Conservation (phyloP, 139 green algal species). For the Tetraselmis striata region DNA sequence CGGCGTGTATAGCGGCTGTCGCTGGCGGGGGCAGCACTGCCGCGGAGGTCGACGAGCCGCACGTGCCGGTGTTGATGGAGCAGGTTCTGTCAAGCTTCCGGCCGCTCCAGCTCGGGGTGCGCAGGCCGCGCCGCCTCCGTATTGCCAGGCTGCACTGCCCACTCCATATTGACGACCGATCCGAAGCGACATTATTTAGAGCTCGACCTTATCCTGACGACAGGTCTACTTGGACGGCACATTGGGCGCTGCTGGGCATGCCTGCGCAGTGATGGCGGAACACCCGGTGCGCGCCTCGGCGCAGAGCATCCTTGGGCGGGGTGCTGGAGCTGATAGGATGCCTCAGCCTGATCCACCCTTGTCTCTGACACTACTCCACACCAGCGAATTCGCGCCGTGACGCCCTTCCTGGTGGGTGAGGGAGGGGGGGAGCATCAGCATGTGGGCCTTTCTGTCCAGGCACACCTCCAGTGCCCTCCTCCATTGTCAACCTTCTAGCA, state of each 20-base stretch:
- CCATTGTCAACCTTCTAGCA: too few species aligned
- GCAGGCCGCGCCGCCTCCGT: not conserved
- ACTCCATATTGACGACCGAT: too few species aligned
- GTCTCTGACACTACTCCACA: too few species aligned
- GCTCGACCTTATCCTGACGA: not conserved
- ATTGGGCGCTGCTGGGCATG: conserved; percentile 80
- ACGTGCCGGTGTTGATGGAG: conserved; percentile 56
- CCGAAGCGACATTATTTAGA: not conserved
- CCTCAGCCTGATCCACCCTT: too few species aligned
- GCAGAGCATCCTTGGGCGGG: not conserved
- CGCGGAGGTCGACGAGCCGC: too few species aligned
- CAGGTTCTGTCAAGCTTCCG: conserved; percentile 54
- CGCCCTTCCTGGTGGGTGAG: too few species aligned
- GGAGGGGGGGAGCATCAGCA: too few species aligned
- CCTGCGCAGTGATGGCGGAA: conserved; percentile 40
- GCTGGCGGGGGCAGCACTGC: too few species aligned
- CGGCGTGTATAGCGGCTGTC: too few species aligned
- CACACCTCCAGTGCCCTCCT: not conserved
- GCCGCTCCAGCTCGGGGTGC: conserved; percentile 22
- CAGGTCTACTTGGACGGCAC: conserved; percentile 80
- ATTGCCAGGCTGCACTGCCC: not conserved
- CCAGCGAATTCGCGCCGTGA: too few species aligned
- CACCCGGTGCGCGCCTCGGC: conserved; percentile 49
- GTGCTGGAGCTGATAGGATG: too few species aligned
- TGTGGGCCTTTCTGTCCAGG: too few species aligned